These are phyloP conservation scores for Kazachstania martiniae DNA, from an alignment of 805 yeast species.

Conservation along the genomic window DNA sequence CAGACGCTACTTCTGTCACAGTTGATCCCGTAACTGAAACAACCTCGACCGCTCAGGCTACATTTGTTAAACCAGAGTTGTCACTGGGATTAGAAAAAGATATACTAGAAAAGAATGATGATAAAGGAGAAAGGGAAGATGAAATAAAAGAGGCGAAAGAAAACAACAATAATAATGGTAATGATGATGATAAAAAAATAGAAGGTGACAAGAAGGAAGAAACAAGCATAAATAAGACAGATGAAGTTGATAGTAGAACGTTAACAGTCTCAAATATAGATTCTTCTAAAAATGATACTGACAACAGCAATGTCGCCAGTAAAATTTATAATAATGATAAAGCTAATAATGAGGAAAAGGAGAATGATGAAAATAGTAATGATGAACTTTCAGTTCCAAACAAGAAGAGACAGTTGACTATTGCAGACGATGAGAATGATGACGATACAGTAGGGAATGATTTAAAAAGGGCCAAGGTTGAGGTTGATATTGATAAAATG, in stretches of 20 bases:
- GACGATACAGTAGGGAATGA: background rate
- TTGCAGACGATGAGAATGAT: constrained; percentile 1
- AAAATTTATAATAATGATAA: background rate
- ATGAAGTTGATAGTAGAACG: background rate
- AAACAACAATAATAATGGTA: background rate
- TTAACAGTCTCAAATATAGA: too few relatives aligned
- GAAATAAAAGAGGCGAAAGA: background rate
- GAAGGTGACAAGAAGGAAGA: too few relatives aligned
- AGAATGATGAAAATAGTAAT: background rate
- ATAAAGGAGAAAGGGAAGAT: background rate
- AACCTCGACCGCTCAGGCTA: background rate
- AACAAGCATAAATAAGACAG: background rate
- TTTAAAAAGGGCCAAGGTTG: constrained; percentile 6
- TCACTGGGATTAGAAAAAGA: too few relatives aligned
- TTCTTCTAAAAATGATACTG: background rate
- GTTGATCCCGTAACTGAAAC: background rate
- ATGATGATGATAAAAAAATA: background rate
- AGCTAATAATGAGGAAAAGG: background rate
- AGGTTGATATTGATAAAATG: constrained; percentile 16
- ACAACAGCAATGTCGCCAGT: background rate
- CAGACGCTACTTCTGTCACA: background rate
- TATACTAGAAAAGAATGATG: background rate
- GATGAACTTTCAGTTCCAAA: background rate
- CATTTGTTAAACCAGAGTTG: background rate
- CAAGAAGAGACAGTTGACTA: background rate